Percentiles rank a stretch among this genome's conserved stretches.
Evolutionary conservation across 192 early-diverging fungal species (phyloP).

Genomic region (Entomortierella lignicola): DNA sequence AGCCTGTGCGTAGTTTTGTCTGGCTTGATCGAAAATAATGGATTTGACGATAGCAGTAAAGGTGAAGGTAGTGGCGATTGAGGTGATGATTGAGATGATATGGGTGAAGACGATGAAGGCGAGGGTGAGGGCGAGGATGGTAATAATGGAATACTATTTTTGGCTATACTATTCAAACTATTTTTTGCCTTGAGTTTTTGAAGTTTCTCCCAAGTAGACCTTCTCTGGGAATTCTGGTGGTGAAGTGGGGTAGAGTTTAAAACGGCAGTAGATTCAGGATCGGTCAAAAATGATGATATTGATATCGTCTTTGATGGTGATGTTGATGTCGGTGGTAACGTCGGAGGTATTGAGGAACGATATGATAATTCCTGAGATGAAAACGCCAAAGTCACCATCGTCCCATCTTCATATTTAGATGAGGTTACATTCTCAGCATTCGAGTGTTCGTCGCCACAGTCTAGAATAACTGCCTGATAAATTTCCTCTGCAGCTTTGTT

Average conservation of each 20-base stretch:
- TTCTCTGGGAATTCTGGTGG: conserved; percentile 12
- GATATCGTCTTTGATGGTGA: background rate
- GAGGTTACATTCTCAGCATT: background rate
- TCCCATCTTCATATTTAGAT: background rate
- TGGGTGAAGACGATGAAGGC: background rate
- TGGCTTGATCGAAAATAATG: conserved; percentile 11
- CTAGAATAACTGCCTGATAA: conserved; percentile 4
- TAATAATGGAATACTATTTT: too few relatives aligned
- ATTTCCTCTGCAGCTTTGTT: conserved; percentile 21
- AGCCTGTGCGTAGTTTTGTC: conserved; percentile 14
- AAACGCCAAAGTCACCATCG: background rate
- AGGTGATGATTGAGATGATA: background rate
- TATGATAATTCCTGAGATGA: too few relatives aligned
- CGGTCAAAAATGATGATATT: too few relatives aligned
- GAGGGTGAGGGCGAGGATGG: background rate
- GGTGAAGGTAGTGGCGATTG: background rate
- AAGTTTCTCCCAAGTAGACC: background rate
- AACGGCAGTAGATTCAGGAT: background rate
- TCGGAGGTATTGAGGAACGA: too few relatives aligned
- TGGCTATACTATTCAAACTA: background rate
- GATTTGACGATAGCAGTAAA: background rate
- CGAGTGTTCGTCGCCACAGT: background rate
- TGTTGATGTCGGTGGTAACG: background rate
- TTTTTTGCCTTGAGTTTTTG: too few relatives aligned
- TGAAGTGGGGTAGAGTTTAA: conserved; percentile 9